Evolutionary conservation across 768 basidiomycete species (phyloP).

Genomic region (Termitomyces sp.): DNA sequence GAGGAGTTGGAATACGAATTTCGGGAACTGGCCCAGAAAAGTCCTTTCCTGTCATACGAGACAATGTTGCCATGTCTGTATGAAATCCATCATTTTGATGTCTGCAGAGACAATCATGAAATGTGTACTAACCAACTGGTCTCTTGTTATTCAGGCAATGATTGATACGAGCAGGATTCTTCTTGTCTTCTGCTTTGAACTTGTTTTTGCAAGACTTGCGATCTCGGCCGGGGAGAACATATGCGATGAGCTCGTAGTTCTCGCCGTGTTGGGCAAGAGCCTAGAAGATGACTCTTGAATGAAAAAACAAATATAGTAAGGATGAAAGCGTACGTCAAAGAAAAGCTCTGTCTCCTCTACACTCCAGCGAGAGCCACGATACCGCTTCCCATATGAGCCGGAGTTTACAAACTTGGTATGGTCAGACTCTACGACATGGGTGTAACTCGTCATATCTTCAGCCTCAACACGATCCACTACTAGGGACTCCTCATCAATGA

Average conservation of each 20-base stretch:
- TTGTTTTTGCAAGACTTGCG: slow-evolving; percentile 91
- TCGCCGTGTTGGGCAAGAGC: slow-evolving; percentile 89
- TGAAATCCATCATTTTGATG: neutral
- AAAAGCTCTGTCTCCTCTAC: slow-evolving; percentile 89
- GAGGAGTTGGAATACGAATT: slow-evolving; percentile 46
- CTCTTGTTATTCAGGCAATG: slow-evolving; percentile 70
- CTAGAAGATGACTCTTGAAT: slow-evolving; percentile 37
- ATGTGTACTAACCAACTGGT: slow-evolving; percentile 64
- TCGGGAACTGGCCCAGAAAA: slow-evolving; percentile 80
- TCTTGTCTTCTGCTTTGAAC: slow-evolving; percentile 87
- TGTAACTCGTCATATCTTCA: slow-evolving; percentile 67
- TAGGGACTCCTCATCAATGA: slow-evolving; percentile 83
- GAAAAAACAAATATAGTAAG: neutral
- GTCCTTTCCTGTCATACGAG: slow-evolving; percentile 82
- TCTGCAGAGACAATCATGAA: neutral
- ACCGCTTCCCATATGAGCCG: slow-evolving; percentile 75
- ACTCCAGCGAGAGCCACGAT: slow-evolving; percentile 84
- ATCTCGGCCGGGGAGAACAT: slow-evolving; percentile 80
- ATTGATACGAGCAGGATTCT: slow-evolving; percentile 73
- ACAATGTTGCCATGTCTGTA: slow-evolving; percentile 68
- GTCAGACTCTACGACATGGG: slow-evolving; percentile 81
- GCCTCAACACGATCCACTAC: slow-evolving; percentile 75
- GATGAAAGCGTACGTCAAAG: slow-evolving; percentile 62
- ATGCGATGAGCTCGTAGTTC: slow-evolving; percentile 90
- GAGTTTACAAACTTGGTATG: slow-evolving; percentile 85